Evolutionary conservation across 2,329 filamentous ascomycete species (phyloP).

Genomic region (Cercospora sp.): DNA sequence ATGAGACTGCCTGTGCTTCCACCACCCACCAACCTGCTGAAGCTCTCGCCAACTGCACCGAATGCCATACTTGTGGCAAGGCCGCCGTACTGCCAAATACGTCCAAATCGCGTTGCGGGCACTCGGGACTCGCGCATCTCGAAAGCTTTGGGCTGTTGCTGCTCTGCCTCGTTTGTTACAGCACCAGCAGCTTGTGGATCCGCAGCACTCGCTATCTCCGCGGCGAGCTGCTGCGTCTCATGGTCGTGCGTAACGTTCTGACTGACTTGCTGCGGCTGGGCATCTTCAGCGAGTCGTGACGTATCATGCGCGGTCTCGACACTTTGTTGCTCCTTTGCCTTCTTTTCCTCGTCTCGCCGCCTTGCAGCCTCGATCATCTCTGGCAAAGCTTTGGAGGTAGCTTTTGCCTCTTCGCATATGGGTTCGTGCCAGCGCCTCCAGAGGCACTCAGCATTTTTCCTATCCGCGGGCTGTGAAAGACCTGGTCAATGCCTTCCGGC

Average conservation of each 20-base stretch:
- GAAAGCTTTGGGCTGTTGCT: slow-evolving; percentile 48
- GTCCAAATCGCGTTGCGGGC: slow-evolving; percentile 80
- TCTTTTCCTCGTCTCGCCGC: slow-evolving; percentile 27
- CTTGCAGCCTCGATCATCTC: slow-evolving; percentile 39
- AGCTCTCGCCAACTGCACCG: slow-evolving; percentile 80
- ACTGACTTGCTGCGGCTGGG: not conserved
- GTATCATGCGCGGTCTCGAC: not conserved
- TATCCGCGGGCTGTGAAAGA: slow-evolving; percentile 63
- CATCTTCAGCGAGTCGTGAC: not conserved
- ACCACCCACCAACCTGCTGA: slow-evolving; percentile 74
- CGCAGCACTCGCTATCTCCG: slow-evolving; percentile 43
- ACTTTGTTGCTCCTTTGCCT: slow-evolving; percentile 12
- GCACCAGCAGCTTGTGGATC: not conserved
- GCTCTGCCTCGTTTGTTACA: not conserved
- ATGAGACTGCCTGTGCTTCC: slow-evolving; percentile 71
- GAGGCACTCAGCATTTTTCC: slow-evolving; percentile 54
- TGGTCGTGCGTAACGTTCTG: slow-evolving; percentile 23
- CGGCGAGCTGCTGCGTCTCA: slow-evolving; percentile 43
- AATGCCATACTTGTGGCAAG: slow-evolving; percentile 94
- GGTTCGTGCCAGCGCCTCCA: slow-evolving; percentile 41
- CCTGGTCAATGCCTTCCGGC: slow-evolving; percentile 59
- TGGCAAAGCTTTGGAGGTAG: slow-evolving; percentile 36
- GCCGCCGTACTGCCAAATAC: slow-evolving; percentile 92
- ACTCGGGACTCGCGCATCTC: slow-evolving; percentile 85
- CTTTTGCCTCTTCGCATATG: slow-evolving; percentile 36